phyloP scores from a whole-genome alignment of 768 basidiomycete genomes.

The Auricularia sp. region DNA sequence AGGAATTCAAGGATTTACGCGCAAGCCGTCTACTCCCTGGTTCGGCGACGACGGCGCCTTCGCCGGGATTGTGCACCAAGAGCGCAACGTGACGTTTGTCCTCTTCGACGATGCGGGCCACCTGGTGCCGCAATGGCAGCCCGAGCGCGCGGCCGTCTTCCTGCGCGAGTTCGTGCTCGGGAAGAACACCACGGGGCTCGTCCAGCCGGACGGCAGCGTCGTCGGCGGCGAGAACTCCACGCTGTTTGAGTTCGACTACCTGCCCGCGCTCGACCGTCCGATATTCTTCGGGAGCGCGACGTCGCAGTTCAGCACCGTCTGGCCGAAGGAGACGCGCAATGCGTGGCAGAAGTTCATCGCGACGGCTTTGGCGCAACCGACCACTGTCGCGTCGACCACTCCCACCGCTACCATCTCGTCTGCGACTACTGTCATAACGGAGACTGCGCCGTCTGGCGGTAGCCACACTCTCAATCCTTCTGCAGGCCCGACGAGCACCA shows the following conservation, averaged over 20 bases:
- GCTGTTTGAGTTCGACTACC: constrained; percentile 30
- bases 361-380: constrained; percentile 19
- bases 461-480: too few species aligned
- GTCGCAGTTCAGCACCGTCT: constrained; percentile 43
- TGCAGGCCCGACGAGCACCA: too few species aligned
- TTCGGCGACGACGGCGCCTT: constrained; percentile 6
- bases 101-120: constrained; percentile 11
- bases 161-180: constrained; percentile 10
- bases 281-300: constrained; percentile 45
- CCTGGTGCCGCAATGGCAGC: constrained; percentile 11
- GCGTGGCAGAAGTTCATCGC: constrained; percentile 46
- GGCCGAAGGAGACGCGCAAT: constrained; percentile 43
- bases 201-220: constrained; percentile 17
- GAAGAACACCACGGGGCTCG: constrained; percentile 3
- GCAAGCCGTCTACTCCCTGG: constrained; percentile 4
- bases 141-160: constrained; percentile 4
- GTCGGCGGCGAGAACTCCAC: constrained; percentile 43
- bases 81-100: constrained; percentile 9
- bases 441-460: too few species aligned
- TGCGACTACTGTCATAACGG: too few species aligned
- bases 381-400: too few species aligned
- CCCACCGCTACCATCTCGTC: too few species aligned
- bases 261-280: constrained; percentile 42
- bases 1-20: constrained; percentile 10
- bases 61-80: constrained; percentile 10